phyloP scores from a whole-genome alignment of 345 rosid genomes.

The Lumnitzera racemosa region DNA sequence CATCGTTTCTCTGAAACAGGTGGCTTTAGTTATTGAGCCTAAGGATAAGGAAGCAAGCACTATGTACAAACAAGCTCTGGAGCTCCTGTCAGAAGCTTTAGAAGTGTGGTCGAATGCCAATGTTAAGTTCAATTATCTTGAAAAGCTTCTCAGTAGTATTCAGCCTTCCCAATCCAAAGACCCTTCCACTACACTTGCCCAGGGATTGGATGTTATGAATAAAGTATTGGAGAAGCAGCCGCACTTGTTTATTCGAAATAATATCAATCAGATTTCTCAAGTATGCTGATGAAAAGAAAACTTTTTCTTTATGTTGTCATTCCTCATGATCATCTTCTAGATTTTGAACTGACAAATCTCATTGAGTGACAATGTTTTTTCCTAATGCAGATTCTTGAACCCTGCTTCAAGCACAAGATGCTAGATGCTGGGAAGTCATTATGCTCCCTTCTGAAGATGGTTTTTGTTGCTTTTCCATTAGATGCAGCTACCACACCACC shows the following conservation, averaged over 20 bases:
- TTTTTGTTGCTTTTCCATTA: constrained; percentile 77
- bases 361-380: constrained; percentile 4
- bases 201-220: constrained; percentile 99
- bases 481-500: constrained; percentile 58
- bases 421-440: constrained; percentile 92
- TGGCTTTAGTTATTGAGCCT: constrained; percentile 98
- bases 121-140: constrained; percentile 94
- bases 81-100: constrained; percentile 87
- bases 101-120: constrained; percentile 99
- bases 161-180: constrained; percentile 96
- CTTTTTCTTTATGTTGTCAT: neutral
- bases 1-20: constrained; percentile 41
- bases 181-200: constrained; percentile 94
- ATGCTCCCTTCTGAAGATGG: constrained; percentile 93
- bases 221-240: constrained; percentile 97
- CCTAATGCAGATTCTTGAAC: constrained; percentile 76
- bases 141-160: constrained; percentile 73
- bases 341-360: too few species aligned
- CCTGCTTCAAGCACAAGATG: constrained; percentile 92
- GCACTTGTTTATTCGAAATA: constrained; percentile 83
- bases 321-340: too few species aligned
- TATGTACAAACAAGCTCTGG: constrained; percentile 92
- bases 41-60: constrained; percentile 89
- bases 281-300: constrained; percentile 26
- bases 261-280: constrained; percentile 87